These are phyloP conservation scores for Pelargonium australe DNA, from an alignment of 441 rosid species.

Conservation along the genomic window DNA sequence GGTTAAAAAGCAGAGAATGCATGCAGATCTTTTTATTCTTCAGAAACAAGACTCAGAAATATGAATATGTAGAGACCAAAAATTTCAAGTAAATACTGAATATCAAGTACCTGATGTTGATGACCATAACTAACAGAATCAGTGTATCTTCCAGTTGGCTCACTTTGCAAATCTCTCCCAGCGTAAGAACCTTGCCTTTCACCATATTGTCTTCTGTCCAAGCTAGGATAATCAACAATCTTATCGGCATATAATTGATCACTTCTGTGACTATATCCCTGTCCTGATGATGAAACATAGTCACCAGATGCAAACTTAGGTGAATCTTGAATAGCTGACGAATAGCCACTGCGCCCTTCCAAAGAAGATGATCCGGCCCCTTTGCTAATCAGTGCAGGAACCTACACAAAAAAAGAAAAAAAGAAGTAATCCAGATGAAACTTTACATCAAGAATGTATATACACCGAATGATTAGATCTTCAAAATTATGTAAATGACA, in stretches of 20 bases:
- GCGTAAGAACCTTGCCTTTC: constrained; percentile 60
- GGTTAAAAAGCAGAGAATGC: constrained; percentile 8
- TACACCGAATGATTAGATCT: neutral
- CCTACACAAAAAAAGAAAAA: constrained; percentile 24
- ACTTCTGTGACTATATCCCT: constrained; percentile 63
- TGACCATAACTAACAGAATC: constrained; percentile 65
- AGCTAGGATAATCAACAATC: constrained; percentile 57
- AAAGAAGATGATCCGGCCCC: constrained; percentile 50
- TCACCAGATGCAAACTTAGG: constrained; percentile 73
- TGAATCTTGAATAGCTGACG: constrained; percentile 60
- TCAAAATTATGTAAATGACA: neutral
- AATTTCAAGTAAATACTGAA: constrained; percentile 13
- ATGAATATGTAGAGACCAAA: constrained; percentile 1
- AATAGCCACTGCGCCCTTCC: constrained; percentile 66
- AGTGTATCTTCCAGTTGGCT: constrained; percentile 56
- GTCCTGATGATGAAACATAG: constrained; percentile 61
- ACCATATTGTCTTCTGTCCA: constrained; percentile 72
- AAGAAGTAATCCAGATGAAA: constrained; percentile 7
- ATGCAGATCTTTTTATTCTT: constrained; percentile 9
- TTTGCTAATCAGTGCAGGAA: constrained; percentile 43
- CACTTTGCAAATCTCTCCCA: constrained; percentile 75
- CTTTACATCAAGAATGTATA: neutral
- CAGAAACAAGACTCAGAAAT: neutral
- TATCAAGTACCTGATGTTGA: constrained; percentile 60
- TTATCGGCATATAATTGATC: constrained; percentile 73